Percentiles rank a stretch among this genome's conserved stretches.
These are phyloP conservation scores for Hibiscus tridactylites DNA, from an alignment of 345 rosid species.

Conservation along the genomic window DNA sequence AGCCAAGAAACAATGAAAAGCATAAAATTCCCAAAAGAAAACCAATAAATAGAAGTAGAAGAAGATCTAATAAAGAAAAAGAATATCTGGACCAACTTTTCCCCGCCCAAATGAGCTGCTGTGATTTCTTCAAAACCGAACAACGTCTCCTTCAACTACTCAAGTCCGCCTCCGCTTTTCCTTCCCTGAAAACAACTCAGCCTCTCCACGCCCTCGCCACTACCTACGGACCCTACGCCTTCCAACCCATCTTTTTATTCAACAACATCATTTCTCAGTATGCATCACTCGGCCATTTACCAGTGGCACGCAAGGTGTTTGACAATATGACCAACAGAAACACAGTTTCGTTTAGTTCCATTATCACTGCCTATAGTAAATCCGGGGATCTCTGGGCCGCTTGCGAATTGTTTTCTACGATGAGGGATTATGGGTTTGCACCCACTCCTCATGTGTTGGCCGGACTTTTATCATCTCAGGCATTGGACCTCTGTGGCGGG, in stretches of 20 bases:
- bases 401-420: constrained; percentile 30
- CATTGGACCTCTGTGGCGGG: constrained; percentile 35
- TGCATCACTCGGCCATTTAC: constrained; percentile 23
- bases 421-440: constrained; percentile 40
- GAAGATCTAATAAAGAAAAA: background rate
- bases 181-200: constrained; percentile 39
- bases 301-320: constrained; percentile 46
- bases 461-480: constrained; percentile 49
- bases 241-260: constrained; percentile 43
- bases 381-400: constrained; percentile 33
- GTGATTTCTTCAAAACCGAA: background rate
- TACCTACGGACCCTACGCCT: constrained; percentile 29
- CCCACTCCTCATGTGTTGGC: constrained; percentile 50
- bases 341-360: constrained; percentile 43
- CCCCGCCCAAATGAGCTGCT: background rate
- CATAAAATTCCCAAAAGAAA: no score
- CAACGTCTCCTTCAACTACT: constrained; percentile 23
- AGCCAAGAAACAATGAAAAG: no score
- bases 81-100: background rate
- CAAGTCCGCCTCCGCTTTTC: constrained; percentile 32
- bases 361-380: constrained; percentile 44
- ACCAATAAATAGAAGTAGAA: background rate
- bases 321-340: constrained; percentile 61
- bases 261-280: constrained; percentile 50
- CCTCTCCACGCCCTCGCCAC: constrained; percentile 63